Base-by-base conservation (phyloP, 352 stramenopile genomes). In the Phytophthora palmivora region DNA sequence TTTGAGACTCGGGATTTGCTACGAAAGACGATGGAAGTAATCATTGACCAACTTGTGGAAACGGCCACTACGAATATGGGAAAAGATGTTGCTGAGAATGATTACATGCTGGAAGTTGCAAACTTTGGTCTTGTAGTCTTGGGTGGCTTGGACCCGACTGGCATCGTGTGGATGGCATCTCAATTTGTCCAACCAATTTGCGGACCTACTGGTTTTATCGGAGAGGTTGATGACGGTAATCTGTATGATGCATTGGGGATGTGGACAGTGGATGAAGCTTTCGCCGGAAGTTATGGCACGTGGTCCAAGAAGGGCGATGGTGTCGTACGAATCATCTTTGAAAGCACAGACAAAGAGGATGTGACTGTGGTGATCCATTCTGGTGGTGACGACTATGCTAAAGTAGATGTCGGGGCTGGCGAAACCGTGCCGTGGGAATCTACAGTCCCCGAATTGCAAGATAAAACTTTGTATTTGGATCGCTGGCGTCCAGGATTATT, bases 101-200 rank as follows among this genome's bases (percentile, higher is more conserved):
- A 84, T 2, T 82, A 79, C 39, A 64, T 62, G 32, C 32, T 83
- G 39, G 69, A 70, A 18, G 59, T 84, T 26, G 49, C 68, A 0
- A 66, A 84, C 39, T 64, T 80, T 15, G 78, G 76, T 4, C 63
- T 87, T 2, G 69, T 72, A 5, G 65, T 71, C 7, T 55, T 87
- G 12, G 63, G 72, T 15, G 72, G 63, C 7, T 72, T 87, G 30
- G 78, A 87, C 41, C 75, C 78, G 0, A 85, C 68, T 2, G 78
- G 78, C 10, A 37, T 87, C 11, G 71, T 73, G 0, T 57, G 44
- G 1, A 66, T 87, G 64, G 72, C 62, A 0, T 74, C 74, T 34
- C 73, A 82, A 48, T 87, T 80, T 44, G 70, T 85, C 6, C 72
- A 87, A 53, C 78, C 78, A 6, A 82, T 82, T 39, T 87, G 78